These are phyloP conservation scores for Phaeotremella skinneri DNA, from an alignment of 768 basidiomycete species.

Conservation along the genomic window DNA sequence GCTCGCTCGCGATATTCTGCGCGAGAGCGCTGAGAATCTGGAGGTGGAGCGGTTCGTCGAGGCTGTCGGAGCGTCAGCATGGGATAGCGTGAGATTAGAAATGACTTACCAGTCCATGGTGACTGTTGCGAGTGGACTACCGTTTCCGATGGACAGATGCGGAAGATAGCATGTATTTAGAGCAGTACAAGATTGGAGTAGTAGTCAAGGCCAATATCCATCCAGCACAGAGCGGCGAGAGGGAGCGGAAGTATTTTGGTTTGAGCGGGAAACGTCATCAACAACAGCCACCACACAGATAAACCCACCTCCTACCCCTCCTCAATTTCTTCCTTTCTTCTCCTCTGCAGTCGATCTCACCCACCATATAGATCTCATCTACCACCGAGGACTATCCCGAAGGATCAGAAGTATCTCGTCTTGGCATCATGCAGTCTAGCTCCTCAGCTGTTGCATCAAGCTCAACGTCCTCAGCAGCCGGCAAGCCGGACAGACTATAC, in stretches of 20 bases:
- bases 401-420: not conserved
- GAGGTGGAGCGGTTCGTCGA: slow-evolving; percentile 46
- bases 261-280: too few species aligned
- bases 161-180: not conserved
- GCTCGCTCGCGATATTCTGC: slow-evolving; percentile 28
- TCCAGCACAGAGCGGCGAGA: too few species aligned
- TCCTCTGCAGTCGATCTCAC: too few species aligned
- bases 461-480: slow-evolving; percentile 27
- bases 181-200: not conserved
- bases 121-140: not conserved
- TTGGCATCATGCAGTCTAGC: slow-evolving; percentile 16
- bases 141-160: not conserved
- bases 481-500: slow-evolving; percentile 68
- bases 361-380: too few species aligned
- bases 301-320: too few species aligned
- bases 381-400: too few species aligned
- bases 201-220: too few species aligned
- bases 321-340: too few species aligned
- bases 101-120: slow-evolving; percentile 40
- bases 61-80: slow-evolving; percentile 22
- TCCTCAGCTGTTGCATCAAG: slow-evolving; percentile 1
- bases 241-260: too few species aligned
- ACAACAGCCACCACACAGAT: too few species aligned
- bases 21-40: slow-evolving; percentile 46
- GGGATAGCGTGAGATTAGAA: not conserved